Evolutionary conservation across 2,329 filamentous ascomycete genomes (phyloP).

Genomic region (Neocucurbitaria cava): DNA sequence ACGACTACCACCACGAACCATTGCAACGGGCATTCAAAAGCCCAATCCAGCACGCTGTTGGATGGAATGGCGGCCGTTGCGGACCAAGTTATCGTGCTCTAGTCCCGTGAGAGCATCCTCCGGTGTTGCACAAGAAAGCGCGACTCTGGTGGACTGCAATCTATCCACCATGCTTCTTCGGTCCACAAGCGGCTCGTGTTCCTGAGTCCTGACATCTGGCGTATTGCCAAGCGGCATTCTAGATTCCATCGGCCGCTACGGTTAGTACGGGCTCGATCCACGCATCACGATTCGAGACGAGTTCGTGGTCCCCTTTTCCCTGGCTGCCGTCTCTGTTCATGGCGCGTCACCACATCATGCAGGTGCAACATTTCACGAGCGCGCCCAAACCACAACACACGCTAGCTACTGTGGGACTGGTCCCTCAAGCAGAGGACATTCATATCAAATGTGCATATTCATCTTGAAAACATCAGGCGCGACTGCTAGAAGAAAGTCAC

Average conservation of each 20-base stretch:
- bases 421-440: neutral
- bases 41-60: constrained; percentile 13
- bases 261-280: neutral
- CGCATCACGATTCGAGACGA: neutral
- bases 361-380: neutral
- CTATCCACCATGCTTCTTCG: constrained; percentile 1
- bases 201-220: constrained; percentile 6
- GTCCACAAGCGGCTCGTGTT: constrained; percentile 13
- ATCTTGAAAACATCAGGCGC: too few relatives aligned
- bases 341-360: neutral
- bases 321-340: neutral
- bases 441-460: too few relatives aligned
- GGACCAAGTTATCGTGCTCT: constrained; percentile 10
- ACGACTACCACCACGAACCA: neutral
- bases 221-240: constrained; percentile 18
- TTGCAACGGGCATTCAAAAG: neutral
- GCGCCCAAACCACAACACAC: neutral
- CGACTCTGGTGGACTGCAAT: constrained; percentile 1
- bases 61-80: neutral
- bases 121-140: constrained; percentile 1
- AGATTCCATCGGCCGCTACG: constrained; percentile 5
- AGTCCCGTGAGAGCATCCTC: constrained; percentile 5
- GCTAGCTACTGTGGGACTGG: neutral
- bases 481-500: neutral
- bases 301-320: neutral